These are phyloP conservation scores for Arthrocladium fulminans DNA, from an alignment of 2,329 filamentous ascomycete genomes.

Conservation along the genomic window DNA sequence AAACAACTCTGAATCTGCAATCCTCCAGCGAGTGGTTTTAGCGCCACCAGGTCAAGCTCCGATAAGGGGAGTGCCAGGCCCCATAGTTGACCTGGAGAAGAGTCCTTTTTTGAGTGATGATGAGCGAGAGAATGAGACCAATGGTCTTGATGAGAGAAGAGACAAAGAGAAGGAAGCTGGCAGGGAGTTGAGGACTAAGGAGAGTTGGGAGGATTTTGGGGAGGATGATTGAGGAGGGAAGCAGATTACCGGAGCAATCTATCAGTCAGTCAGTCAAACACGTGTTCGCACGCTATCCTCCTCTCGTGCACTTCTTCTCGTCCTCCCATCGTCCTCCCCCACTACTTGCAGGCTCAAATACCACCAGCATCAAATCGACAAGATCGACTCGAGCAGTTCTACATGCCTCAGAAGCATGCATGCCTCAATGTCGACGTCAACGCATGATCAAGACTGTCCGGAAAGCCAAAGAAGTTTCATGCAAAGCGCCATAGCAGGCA, in stretches of 20 bases:
- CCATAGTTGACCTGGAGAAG: slow-evolving; percentile 18
- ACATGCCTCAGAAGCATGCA: no score
- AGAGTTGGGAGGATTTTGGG: slow-evolving; percentile 7
- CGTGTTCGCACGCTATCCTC: no score
- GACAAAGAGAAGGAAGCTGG: not conserved
- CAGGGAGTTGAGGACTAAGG: not conserved
- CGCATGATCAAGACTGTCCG: no score
- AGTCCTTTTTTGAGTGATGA: slow-evolving; percentile 23
- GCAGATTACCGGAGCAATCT: not conserved
- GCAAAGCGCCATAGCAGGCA: no score
- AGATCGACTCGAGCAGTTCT: no score
- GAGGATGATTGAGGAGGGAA: not conserved
- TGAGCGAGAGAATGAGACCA: slow-evolving; percentile 13
- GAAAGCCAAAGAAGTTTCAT: no score
- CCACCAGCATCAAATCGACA: no score
- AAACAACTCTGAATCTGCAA: slow-evolving; percentile 4
- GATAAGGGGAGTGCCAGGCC: slow-evolving; percentile 17
- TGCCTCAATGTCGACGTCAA: no score
- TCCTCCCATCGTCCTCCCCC: no score
- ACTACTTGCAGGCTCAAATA: no score
- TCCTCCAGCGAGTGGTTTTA: slow-evolving; percentile 13
- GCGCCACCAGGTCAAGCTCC: slow-evolving; percentile 20
- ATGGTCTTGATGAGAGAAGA: not conserved
- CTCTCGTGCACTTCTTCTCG: no score
- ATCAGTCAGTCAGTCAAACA: no score